These are phyloP conservation scores for Acer negundo DNA, from an alignment of 345 rosid species.

Conservation along the genomic window DNA sequence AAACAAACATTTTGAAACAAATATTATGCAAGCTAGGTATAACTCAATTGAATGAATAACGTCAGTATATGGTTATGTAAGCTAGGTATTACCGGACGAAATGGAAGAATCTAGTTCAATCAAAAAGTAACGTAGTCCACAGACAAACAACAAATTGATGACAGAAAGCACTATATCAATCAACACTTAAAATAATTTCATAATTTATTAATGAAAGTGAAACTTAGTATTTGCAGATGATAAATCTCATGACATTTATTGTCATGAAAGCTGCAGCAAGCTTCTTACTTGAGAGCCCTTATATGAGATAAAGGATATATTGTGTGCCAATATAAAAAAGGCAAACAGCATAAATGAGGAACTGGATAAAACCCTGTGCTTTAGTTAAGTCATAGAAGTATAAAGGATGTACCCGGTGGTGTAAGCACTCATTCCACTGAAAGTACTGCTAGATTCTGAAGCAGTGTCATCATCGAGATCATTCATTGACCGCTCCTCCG, in stretches of 20 bases:
- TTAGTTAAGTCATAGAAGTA: conserved; percentile 1
- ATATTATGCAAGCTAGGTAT: background rate
- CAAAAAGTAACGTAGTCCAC: background rate
- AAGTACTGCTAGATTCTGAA: conserved; percentile 88
- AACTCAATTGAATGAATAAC: background rate
- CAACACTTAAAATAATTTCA: background rate
- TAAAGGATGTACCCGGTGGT: conserved; percentile 64
- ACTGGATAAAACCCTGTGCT: background rate
- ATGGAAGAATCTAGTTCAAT: background rate
- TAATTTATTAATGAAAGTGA: background rate
- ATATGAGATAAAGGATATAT: background rate
- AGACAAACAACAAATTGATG: background rate
- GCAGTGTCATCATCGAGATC: conserved; percentile 87
- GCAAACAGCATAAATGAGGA: background rate
- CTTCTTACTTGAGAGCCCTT: background rate
- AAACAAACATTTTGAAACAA: background rate
- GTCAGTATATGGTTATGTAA: background rate
- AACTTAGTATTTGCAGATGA: background rate
- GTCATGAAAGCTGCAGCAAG: conserved; percentile 1
- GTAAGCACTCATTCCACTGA: conserved; percentile 97
- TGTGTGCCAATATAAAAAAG: background rate
- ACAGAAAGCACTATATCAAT: background rate
- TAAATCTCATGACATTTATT: background rate
- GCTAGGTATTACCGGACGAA: background rate
- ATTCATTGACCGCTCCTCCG: conserved; percentile 63